Evolutionary conservation across 345 rosid genomes (phyloP).

Genomic region (Chamaenerion angustifolium): DNA sequence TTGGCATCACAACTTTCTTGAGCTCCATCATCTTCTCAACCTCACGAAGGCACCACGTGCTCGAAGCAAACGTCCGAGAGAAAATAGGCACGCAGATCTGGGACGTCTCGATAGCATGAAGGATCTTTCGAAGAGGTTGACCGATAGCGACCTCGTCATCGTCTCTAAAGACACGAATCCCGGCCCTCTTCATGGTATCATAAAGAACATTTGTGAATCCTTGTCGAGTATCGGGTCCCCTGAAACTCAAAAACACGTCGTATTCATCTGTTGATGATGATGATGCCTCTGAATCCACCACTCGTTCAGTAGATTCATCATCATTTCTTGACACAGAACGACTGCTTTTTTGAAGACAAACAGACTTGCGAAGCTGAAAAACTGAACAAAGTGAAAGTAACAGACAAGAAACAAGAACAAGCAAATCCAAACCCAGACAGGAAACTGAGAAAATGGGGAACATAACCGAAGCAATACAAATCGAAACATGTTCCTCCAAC

Average conservation of each 20-base stretch:
- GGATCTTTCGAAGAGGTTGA: not conserved
- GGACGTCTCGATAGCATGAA: not conserved
- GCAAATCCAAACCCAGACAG: too few species aligned
- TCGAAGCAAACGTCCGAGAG: conserved; percentile 1
- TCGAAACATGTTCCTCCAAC: too few species aligned
- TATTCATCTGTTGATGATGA: not conserved
- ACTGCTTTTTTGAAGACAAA: too few species aligned
- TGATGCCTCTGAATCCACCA: not conserved
- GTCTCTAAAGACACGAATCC: conserved; percentile 1
- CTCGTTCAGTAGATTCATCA: not conserved
- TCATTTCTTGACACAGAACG: too few species aligned
- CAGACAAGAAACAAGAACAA: too few species aligned
- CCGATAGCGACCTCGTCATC: not conserved
- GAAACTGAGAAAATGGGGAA: too few species aligned
- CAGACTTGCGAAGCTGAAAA: too few species aligned
- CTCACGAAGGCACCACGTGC: conserved; percentile 2
- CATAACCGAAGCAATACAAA: too few species aligned
- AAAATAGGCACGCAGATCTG: conserved; percentile 1
- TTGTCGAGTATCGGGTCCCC: conserved; percentile 5
- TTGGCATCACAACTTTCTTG: not conserved
- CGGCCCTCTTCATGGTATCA: not conserved
- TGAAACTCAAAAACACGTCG: conserved; percentile 3
- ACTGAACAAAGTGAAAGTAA: too few species aligned
- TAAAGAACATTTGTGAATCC: not conserved
- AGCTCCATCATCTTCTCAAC: not conserved